Percentiles rank a stretch among this genome's conserved stretches.
Evolutionary conservation across 1,284 basidiomycete genomes (phyloP).

Genomic region (Marasmius tenuissimus): DNA sequence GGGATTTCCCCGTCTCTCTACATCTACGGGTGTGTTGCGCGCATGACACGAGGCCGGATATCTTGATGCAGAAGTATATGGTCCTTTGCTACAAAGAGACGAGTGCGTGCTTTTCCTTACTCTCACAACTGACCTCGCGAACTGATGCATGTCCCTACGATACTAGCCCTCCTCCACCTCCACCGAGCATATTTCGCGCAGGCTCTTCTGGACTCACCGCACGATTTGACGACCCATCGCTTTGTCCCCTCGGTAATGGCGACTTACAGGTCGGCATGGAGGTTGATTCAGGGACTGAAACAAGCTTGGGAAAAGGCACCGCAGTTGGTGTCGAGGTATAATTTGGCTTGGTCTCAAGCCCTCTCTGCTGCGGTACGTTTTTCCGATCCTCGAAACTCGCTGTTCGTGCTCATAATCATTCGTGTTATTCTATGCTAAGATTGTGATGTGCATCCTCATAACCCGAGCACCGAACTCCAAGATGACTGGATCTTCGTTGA

Average conservation of each 20-base stretch:
- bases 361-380: conserved; percentile 59
- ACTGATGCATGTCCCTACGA: background rate
- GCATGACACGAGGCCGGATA: conserved; percentile 17
- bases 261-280: conserved; percentile 68
- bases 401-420: background rate
- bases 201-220: conserved; percentile 57
- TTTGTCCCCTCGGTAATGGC: conserved; percentile 70
- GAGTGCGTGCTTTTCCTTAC: conserved; percentile 36
- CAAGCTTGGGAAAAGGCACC: conserved; percentile 41
- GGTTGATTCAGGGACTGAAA: conserved; percentile 50
- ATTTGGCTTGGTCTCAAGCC: conserved; percentile 58
- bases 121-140: conserved; percentile 1
- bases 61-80: conserved; percentile 46
- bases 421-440: conserved; percentile 34
- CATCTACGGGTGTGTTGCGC: conserved; percentile 41
- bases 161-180: conserved; percentile 59
- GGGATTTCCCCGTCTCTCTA: conserved; percentile 53
- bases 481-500: conserved; percentile 51
- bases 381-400: background rate
- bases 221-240: conserved; percentile 57
- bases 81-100: conserved; percentile 56
- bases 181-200: conserved; percentile 70
- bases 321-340: conserved; percentile 43
- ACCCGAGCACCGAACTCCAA: conserved; percentile 57
- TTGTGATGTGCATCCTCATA: conserved; percentile 67